phyloP scores from a whole-genome alignment of 805 yeast species.

The Starmerella sirachaensis region DNA sequence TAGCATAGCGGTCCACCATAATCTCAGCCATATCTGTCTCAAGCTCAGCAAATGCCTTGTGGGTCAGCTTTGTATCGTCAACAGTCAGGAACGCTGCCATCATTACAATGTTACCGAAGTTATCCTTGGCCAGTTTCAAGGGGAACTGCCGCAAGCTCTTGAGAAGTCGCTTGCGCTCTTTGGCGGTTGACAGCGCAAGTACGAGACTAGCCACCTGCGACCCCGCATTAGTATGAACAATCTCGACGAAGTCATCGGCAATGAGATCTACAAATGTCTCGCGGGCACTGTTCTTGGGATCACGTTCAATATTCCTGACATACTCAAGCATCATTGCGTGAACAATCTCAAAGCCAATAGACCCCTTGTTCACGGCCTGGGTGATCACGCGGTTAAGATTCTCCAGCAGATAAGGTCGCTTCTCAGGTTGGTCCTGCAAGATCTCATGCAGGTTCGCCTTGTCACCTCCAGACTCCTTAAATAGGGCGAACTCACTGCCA shows the following conservation, averaged over 20 bases:
- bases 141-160: conserved; percentile 65
- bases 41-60: conserved; percentile 53
- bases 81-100: conserved; percentile 71
- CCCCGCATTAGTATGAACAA: conserved; percentile 93
- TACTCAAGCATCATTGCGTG: conserved; percentile 95
- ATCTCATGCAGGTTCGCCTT: conserved; percentile 54
- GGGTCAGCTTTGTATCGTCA: conserved; percentile 81
- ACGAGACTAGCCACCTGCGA: conserved; percentile 76
- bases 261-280: conserved; percentile 73
- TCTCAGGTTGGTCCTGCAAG: conserved; percentile 57
- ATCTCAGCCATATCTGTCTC: conserved; percentile 40
- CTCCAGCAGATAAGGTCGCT: conserved; percentile 57
- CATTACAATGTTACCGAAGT: conserved; percentile 72
- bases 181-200: conserved; percentile 74
- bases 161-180: conserved; percentile 74
- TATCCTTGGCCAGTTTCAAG: conserved; percentile 65
- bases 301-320: conserved; percentile 53
- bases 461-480: conserved; percentile 59
- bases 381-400: conserved; percentile 74
- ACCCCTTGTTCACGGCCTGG: conserved; percentile 88
- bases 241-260: conserved; percentile 81
- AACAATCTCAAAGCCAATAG: conserved; percentile 88
- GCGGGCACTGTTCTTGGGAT: conserved; percentile 37
- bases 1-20: conserved; percentile 58
- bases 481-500: conserved; percentile 91